Conservation (phyloP, 2,329 filamentous ascomycete genomes). For the Acephala macrosclerotiorum region DNA sequence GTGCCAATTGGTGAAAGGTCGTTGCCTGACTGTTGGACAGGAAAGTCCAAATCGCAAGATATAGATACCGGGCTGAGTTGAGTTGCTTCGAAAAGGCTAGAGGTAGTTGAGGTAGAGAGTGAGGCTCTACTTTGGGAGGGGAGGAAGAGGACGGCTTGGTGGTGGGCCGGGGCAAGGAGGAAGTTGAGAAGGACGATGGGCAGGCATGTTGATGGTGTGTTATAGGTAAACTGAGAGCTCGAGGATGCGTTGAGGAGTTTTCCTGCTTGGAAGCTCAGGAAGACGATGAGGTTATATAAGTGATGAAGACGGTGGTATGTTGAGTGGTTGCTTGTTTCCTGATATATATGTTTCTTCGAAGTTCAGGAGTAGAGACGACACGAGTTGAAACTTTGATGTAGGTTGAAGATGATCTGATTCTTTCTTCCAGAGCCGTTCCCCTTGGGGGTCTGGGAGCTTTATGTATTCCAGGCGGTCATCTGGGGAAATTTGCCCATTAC, state of each 20-base stretch:
- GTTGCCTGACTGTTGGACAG: slow-evolving; percentile 3
- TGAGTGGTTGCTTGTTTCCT: slow-evolving; percentile 16
- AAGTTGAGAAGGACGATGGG: slow-evolving; percentile 66
- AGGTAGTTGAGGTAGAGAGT: background rate
- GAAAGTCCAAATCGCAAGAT: slow-evolving; percentile 14
- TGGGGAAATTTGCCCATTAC: slow-evolving; percentile 41
- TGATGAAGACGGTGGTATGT: slow-evolving; percentile 15
- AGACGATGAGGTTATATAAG: slow-evolving; percentile 24
- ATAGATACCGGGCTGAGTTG: slow-evolving; percentile 11
- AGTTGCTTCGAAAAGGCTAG: slow-evolving; percentile 22
- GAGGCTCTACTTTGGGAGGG: slow-evolving; percentile 63
- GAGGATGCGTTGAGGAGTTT: background rate
- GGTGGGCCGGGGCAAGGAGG: slow-evolving; percentile 73
- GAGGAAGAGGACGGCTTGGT: slow-evolving; percentile 69
- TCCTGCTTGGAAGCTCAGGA: background rate
- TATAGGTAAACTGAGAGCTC: slow-evolving; percentile 5
- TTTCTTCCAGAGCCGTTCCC: slow-evolving; percentile 14
- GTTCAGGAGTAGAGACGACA: slow-evolving; percentile 7
- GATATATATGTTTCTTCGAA: slow-evolving; percentile 23
- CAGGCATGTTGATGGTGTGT: slow-evolving; percentile 56
- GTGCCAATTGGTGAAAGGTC: slow-evolving; percentile 13
- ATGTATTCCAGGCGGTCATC: slow-evolving; percentile 38
- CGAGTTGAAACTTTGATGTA: slow-evolving; percentile 23
- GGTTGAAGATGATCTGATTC: slow-evolving; percentile 26
- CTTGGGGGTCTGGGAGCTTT: slow-evolving; percentile 35